A percentile compares a stretch with the other conserved stretches of the same genome.
phyloP scores from a whole-genome alignment of 2,329 filamentous ascomycete species.

The Thielaviopsis populi region DNA sequence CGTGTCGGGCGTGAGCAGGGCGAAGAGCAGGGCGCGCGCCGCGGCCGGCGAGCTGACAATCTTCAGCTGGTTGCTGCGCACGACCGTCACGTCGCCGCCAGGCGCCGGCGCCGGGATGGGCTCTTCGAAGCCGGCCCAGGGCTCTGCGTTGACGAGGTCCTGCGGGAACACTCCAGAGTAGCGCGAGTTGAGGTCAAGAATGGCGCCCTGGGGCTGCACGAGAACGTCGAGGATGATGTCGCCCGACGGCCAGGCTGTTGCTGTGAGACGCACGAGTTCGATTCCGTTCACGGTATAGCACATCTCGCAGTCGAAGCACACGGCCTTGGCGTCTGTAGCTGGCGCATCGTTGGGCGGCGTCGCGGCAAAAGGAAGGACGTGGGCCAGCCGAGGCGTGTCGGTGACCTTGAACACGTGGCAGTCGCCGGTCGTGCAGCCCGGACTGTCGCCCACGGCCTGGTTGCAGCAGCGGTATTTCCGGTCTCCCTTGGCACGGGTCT shows the following conservation, averaged over 20 bases:
- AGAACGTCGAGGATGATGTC: slow-evolving; percentile 66
- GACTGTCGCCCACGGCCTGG: slow-evolving; percentile 52
- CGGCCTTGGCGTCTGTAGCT: slow-evolving; percentile 40
- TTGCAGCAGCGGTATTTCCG: slow-evolving; percentile 60
- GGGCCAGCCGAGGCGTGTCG: slow-evolving; percentile 59
- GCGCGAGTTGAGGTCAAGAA: slow-evolving; percentile 80
- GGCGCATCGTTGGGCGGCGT: slow-evolving; percentile 51
- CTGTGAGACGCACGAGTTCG: slow-evolving; percentile 80
- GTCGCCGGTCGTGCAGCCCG: slow-evolving; percentile 55
- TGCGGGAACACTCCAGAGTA: slow-evolving; percentile 78
- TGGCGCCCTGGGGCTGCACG: slow-evolving; percentile 66
- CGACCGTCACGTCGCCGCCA: slow-evolving; percentile 20
- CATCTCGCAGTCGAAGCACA: slow-evolving; percentile 96
- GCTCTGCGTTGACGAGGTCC: slow-evolving; percentile 54
- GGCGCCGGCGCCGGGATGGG: slow-evolving; percentile 20
- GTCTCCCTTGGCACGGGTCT: slow-evolving; percentile 23
- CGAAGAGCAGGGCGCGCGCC: slow-evolving; percentile 65
- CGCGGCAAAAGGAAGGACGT: slow-evolving; percentile 61
- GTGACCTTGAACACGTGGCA: slow-evolving; percentile 81
- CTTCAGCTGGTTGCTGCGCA: slow-evolving; percentile 35
- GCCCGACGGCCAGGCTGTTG: slow-evolving; percentile 70
- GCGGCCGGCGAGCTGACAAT: slow-evolving; percentile 61
- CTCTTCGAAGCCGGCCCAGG: slow-evolving; percentile 30
- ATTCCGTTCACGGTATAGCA: slow-evolving; percentile 79
- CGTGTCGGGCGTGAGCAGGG: slow-evolving; percentile 57